These are phyloP conservation scores for Fonsecaea multimorphosa DNA, from an alignment of 2,329 filamentous ascomycete species.

Conservation along the genomic window DNA sequence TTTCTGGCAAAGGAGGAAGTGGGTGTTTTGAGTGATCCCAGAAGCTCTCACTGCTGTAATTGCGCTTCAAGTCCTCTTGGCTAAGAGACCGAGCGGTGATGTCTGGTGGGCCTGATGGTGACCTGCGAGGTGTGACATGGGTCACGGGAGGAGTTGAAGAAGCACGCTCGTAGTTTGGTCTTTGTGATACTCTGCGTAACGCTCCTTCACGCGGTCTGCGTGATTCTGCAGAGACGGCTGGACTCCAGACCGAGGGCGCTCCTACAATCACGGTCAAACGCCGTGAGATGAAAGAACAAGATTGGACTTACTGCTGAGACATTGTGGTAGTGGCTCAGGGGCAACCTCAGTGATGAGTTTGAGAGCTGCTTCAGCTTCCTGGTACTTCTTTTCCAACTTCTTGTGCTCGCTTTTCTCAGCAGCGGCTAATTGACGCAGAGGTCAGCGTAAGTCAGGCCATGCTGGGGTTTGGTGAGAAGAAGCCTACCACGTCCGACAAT, in stretches of 20 bases:
- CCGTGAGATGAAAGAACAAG: not conserved
- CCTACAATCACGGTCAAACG: constrained; percentile 14
- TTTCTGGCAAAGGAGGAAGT: constrained; percentile 31
- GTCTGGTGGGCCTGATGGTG: constrained; percentile 23
- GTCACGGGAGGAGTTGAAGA: constrained; percentile 24
- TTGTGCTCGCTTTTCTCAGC: constrained; percentile 27
- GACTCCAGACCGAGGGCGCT: constrained; percentile 12
- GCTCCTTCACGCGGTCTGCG: constrained; percentile 16
- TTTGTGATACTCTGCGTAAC: not conserved
- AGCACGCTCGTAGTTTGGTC: constrained; percentile 21
- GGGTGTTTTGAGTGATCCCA: constrained; percentile 32
- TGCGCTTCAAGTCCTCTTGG: constrained; percentile 31
- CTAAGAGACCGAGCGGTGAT: constrained; percentile 29
- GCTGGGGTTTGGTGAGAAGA: not conserved
- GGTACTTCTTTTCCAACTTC: constrained; percentile 30
- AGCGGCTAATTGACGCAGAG: constrained; percentile 2
- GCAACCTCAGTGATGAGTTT: constrained; percentile 30
- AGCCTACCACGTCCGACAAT: constrained; percentile 32
- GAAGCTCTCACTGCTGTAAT: constrained; percentile 33
- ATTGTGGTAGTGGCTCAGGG: constrained; percentile 18
- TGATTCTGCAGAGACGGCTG: constrained; percentile 5
- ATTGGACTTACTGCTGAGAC: constrained; percentile 23
- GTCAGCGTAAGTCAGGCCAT: not conserved
- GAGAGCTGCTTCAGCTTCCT: constrained; percentile 25
- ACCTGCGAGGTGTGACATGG: not conserved